Evolutionary conservation across 345 rosid genomes (phyloP), one percentile per base, ranked within the genome.

Genomic region (Laguncularia racemosa): DNA sequence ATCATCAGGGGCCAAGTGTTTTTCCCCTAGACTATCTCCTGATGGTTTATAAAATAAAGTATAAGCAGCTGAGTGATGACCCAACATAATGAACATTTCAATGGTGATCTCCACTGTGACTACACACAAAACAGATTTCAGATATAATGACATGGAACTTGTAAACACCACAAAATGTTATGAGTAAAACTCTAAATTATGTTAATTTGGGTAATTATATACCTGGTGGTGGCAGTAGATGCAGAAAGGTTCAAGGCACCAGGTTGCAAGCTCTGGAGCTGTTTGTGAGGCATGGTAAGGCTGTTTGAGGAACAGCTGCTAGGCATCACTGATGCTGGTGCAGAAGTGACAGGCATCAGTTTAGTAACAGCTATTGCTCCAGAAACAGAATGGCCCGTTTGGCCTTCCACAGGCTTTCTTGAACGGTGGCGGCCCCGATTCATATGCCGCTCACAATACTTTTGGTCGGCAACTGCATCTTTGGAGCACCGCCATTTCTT

Each of bases 361-460:
- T 76, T 67, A 44, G 73, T 13, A 18, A 67, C 21, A 43, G 72
- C 40, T 33, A 10, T 72, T 44, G 67, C 70, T 66, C 75, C 83
- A 21, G 56, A 20, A 53, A 50, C 57, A 43, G 72, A 45, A 60
- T 72, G 62, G 58, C 50, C 48, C 14, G 71, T 72, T 62, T 60
- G 56, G 70, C 71, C 53, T 80, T 90, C 88, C 88, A 83, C 88
- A 73, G 64, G 90, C 92, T 86, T 90, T 84, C 88, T 90, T 84
- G 95, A 86, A 81, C 82, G 80, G 57, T 68, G 79, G 48, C 90
- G 75, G 59, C 97, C 95, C 67, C 90, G 75, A 55, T 90, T 80
- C 69, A 81, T 73, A 68, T 83, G 92, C 65, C 76, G 77, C 66
- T 81, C 80, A 59, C 92, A 84, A 57, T 90, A 84, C 69, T 90